Percentiles rank a stretch among this genome's conserved stretches.
These are phyloP conservation scores for Cyclocybe aegerita DNA, from an alignment of 768 basidiomycete genomes.

Conservation along the genomic window DNA sequence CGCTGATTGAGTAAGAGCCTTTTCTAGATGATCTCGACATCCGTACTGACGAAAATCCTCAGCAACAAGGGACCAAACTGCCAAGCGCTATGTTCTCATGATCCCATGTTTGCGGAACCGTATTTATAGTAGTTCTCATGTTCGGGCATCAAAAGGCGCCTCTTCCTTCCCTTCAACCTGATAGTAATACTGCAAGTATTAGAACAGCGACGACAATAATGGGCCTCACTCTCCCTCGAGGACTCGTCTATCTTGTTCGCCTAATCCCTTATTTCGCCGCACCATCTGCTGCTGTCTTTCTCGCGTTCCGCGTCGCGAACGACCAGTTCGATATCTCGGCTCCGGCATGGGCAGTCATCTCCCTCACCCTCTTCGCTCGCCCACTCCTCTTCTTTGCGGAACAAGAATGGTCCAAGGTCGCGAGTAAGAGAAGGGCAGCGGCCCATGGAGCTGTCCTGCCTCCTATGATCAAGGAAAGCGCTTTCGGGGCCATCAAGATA, in stretches of 20 bases:
- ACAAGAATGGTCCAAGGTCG: constrained; percentile 2
- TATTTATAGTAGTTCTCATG: too few species aligned
- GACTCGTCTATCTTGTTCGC: constrained; percentile 8
- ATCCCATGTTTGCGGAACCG: too few species aligned
- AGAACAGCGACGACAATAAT: too few species aligned
- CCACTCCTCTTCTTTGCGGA: constrained; percentile 3
- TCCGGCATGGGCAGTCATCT: constrained; percentile 5
- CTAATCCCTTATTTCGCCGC: constrained; percentile 8
- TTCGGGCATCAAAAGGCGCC: too few species aligned
- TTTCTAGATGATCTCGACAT: too few species aligned
- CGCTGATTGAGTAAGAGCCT: too few species aligned
- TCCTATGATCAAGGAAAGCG: constrained; percentile 8
- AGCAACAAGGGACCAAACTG: too few species aligned
- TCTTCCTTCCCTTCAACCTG: too few species aligned
- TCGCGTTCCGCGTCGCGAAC: constrained; percentile 1
- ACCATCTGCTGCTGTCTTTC: constrained; percentile 9
- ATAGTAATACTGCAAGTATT: too few species aligned
- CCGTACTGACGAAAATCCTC: too few species aligned
- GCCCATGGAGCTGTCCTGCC: constrained; percentile 9
- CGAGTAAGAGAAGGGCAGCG: constrained; percentile 6
- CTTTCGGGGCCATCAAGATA: constrained; percentile 5
- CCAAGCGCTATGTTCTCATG: too few species aligned
- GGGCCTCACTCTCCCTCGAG: constrained; percentile 4
- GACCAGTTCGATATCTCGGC: neutral
- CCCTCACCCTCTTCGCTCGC: constrained; percentile 4